Percentiles rank a stretch among this genome's conserved stretches.
Evolutionary conservation across 495 filamentous ascomycete species (phyloP).

Genomic region (Lepidopterella palustris): DNA sequence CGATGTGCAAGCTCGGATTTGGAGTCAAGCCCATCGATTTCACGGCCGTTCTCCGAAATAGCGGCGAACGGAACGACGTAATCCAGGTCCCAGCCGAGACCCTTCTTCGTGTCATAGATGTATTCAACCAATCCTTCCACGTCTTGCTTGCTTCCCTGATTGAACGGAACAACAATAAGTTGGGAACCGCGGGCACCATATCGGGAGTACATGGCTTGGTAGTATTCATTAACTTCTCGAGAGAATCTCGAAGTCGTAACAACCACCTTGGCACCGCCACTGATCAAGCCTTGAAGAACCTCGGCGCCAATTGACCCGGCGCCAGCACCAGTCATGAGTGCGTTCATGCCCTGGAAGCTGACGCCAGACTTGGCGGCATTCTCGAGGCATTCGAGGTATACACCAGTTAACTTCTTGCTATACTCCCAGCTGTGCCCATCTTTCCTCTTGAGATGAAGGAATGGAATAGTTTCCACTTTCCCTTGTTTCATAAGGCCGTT

Average conservation of each 20-base stretch:
- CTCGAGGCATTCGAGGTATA: slow-evolving; percentile 88
- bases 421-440: slow-evolving; percentile 95
- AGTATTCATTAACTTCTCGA: slow-evolving; percentile 96
- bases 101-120: slow-evolving; percentile 94
- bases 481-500: slow-evolving; percentile 61
- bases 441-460: slow-evolving; percentile 95
- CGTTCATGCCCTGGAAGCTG: slow-evolving; percentile 90
- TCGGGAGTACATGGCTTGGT: slow-evolving; percentile 95
- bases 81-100: slow-evolving; percentile 96
- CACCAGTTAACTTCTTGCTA: slow-evolving; percentile 90
- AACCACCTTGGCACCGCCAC: slow-evolving; percentile 89
- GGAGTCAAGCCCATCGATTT: slow-evolving; percentile 95
- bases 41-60: slow-evolving; percentile 94
- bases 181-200: slow-evolving; percentile 91
- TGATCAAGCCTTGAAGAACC: slow-evolving; percentile 91
- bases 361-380: slow-evolving; percentile 79
- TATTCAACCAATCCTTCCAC: slow-evolving; percentile 88
- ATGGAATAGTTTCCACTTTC: slow-evolving; percentile 95
- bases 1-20: slow-evolving; percentile 97
- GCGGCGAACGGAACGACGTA: slow-evolving; percentile 95
- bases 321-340: slow-evolving; percentile 96
- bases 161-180: slow-evolving; percentile 96
- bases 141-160: slow-evolving; percentile 97
- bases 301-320: slow-evolving; percentile 98
- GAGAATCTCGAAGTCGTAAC: slow-evolving; percentile 97